Conservation (phyloP, 208 protist genomes). For the Acanthamoeba royreba region DNA sequence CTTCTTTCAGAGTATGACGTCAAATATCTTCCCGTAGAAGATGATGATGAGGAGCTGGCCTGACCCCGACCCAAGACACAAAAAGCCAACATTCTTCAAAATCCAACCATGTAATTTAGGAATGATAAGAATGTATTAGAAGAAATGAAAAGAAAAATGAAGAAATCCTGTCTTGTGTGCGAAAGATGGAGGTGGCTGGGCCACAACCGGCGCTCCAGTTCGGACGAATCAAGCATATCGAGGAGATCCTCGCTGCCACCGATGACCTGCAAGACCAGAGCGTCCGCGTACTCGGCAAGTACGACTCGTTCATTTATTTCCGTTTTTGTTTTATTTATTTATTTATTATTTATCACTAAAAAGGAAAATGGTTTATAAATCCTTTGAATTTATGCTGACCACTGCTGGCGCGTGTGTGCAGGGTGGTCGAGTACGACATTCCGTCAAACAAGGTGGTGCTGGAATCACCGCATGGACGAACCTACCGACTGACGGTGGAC, state of each 20-base stretch:
- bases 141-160: too few relatives aligned
- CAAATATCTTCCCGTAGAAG: too few relatives aligned
- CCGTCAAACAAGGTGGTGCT: not conserved
- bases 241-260: not conserved
- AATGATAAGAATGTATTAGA: too few relatives aligned
- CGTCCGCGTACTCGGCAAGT: not conserved
- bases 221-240: not conserved
- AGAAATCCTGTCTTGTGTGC: too few relatives aligned
- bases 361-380: too few relatives aligned
- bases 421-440: not conserved
- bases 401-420: not conserved
- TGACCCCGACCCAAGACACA: too few relatives aligned
- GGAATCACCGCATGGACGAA: not conserved
- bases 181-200: not conserved
- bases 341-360: too few relatives aligned
- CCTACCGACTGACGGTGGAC: not conserved
- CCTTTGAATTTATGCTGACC: too few relatives aligned
- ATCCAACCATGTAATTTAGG: too few relatives aligned
- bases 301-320: not conserved
- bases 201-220: not conserved
- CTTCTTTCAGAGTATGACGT: not conserved
- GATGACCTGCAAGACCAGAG: not conserved
- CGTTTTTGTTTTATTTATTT: too few relatives aligned
- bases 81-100: too few relatives aligned
- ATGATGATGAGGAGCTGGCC: too few relatives aligned